Base-by-base conservation (phyloP, 257 asterid species). In the Galeopsis tetrahit region DNA sequence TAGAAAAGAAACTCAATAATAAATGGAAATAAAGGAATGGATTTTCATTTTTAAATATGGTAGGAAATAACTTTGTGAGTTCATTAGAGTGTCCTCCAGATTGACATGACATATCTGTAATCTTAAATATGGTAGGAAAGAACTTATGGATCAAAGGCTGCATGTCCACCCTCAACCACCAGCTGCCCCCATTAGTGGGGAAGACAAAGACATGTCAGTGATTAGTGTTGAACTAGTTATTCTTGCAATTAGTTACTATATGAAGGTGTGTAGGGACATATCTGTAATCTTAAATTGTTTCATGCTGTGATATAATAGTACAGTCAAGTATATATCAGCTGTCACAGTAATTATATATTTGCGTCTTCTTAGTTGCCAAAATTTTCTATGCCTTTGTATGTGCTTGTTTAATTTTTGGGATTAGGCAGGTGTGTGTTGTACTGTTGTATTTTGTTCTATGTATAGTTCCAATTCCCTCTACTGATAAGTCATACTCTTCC, bases 401-500 rank as follows among this genome's bases (percentile, higher is more conserved):
- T 42, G 55, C 10, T 21, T 17, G 64, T 62, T 15, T 38, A n/a
- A 5, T 0, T n/a, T 5, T 21, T 17, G 5, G 0, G 55, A 0
- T 48, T 48, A 21, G 70, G 6, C 32, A 14, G 40, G 17, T 34
- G 15, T 8, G 38, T 46, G 51, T n/a, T 46, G 53, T 46, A 46
- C 6, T 17, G 32, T 15, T 61, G 13, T n/a, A 61, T 61, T 61
- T 21, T 46, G 71, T n/a, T 53, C 51, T 32, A 2, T 32, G 33
- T 66, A 32, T 7, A 39, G 33, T 28, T 66, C 7, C 44, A 11
- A 6, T 59, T 36, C 4, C 46, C n/a, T 49, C 55, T 42, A 44
- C 61, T 59, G 31, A 31, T 34, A 61, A 59, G 36, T 59, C 68
- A 59, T 33, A 71, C 52, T 71, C 33, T 3, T 21, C 40, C 32